Percentiles rank a stretch among this genome's conserved stretches.
phyloP scores from a whole-genome alignment of 345 rosid species.

The Angophora floribunda region DNA sequence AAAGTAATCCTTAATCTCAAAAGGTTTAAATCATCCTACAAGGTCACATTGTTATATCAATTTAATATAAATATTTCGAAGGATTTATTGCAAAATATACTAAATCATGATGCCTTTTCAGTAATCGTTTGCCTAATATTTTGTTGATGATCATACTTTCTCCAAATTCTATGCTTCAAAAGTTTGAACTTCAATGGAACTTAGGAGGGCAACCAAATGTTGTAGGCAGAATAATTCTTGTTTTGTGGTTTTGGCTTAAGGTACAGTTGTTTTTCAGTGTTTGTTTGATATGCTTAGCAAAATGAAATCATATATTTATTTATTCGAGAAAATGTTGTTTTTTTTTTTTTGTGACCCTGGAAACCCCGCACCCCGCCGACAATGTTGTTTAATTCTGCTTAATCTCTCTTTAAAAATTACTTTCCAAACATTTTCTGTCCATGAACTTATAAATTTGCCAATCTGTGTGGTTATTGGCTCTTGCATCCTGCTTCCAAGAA shows the following conservation, averaged over 20 bases:
- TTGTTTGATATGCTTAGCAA: neutral
- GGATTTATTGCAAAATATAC: neutral
- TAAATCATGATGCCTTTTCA: neutral
- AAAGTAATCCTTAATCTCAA: neutral
- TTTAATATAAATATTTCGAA: neutral
- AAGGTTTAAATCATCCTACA: neutral
- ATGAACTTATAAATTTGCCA: neutral
- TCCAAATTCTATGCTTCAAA: neutral
- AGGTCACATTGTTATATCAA: neutral
- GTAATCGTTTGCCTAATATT: neutral
- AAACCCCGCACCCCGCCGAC: too few relatives aligned
- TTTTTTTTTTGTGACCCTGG: too few relatives aligned
- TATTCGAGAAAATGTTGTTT: neutral
- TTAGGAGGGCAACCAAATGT: neutral
- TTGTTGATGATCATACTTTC: neutral
- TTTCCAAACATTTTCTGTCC: neutral
- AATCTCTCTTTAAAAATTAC: neutral
- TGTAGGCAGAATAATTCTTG: neutral
- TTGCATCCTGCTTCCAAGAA: neutral
- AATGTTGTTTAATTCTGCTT: neutral
- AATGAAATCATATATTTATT: neutral
- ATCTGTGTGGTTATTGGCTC: neutral
- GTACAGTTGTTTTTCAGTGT: neutral
- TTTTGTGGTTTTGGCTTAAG: too few relatives aligned
- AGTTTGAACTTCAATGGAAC: neutral